Evolutionary conservation across 78 protist species (phyloP), one percentile per base, ranked within the genome.

Genomic region (Emiliania huxleyi): DNA sequence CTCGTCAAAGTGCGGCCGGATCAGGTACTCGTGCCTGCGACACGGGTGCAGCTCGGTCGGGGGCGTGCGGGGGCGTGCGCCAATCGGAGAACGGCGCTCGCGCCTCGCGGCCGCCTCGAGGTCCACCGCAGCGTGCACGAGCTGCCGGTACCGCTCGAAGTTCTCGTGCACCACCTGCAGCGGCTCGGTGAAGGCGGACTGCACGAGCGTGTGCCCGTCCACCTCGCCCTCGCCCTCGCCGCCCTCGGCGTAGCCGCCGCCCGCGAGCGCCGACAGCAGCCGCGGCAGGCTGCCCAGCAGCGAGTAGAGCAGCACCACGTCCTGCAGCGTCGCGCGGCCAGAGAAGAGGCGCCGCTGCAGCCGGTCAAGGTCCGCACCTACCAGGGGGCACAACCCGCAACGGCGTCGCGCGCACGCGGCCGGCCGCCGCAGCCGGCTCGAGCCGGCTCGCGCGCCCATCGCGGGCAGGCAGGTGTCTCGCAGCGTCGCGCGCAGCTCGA

Each of bases 121-220:
- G 73, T 98, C 99, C 25, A 98, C 85, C 0, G 97, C 91, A 23
- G 75, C n/a, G n/a, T 95, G 97, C 29, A 98, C 96, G 93, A 98
- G 89, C 42, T 52, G 92, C 42, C 11, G 42, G 49, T 69, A 95
- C 84, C 93, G 44, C 4, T 1, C 40, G 44, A 93, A 84, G 69
- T 73, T 84, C 56, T 23, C 2, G 55, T 44, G 38, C 56, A 44
- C 56, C 40, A 0, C 40, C 23, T 25, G 56, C 38, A 81, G 38
- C 23, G 49, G 89, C 56, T 42, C 56, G 21, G 38, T 81, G 38
- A 44, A 81, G 40, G 0, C 21, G 37, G 1, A 15, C 23, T 1
- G 18, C 48, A 77, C 18, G 33, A 77, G 85, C 48, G 48, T 29
- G 19, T 6, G 19, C 75, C 42, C 83, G 23, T 1, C 35, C 79